Evolutionary conservation across 2,329 filamentous ascomycete genomes (phyloP), one percentile per base, ranked within the genome.

Genomic region (Incumbomyces delicatus): DNA sequence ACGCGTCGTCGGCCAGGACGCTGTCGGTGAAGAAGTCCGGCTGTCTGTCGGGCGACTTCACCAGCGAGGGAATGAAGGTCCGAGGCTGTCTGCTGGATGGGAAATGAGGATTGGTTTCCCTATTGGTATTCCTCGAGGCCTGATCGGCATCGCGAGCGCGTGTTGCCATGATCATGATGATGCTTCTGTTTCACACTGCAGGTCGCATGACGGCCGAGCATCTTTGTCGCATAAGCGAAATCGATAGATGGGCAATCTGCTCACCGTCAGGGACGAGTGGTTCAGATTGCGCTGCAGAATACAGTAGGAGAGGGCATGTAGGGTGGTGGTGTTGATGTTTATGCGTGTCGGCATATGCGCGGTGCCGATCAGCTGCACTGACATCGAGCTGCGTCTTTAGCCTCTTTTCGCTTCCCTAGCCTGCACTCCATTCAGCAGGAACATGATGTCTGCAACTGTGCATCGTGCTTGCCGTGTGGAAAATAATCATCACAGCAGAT

Each of bases 21-120:
- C 55, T 58, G 49, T 58, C 56, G 31, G 53, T 57, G 44, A 55
- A 57, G 52, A 57, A 57, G 18, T 58, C 55, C 18, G 31, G 12
- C 10, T 46, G 36, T 16, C 40, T 40, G 11, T 46, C 44, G n/a
- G 37, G 44, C 16, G 42, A 38, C 18, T 45, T 45, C 12, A 32
- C 22, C 6, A 45, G 42, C 7, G 42, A 45, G 13, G 42, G 42
- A n/a, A 34, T 45, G 33, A 45, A 38, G 10, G 17, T 13, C 3
- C 42, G 42, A 27, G 22, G 22, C 5, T 27, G 22, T 27, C 22
- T 27, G 22, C 22, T 27, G 8, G 22, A 4, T 5, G 22, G 22
- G 5, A 27, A 27, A 35, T 34, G 11, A 27, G 41, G 18, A 22
- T 16, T 20, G 16, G 36, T 45, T 16, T 45, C 42, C 34, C 38